Percentiles rank a stretch among this genome's conserved stretches.
phyloP scores from a whole-genome alignment of 768 basidiomycete species.

The Mycena latifolia region DNA sequence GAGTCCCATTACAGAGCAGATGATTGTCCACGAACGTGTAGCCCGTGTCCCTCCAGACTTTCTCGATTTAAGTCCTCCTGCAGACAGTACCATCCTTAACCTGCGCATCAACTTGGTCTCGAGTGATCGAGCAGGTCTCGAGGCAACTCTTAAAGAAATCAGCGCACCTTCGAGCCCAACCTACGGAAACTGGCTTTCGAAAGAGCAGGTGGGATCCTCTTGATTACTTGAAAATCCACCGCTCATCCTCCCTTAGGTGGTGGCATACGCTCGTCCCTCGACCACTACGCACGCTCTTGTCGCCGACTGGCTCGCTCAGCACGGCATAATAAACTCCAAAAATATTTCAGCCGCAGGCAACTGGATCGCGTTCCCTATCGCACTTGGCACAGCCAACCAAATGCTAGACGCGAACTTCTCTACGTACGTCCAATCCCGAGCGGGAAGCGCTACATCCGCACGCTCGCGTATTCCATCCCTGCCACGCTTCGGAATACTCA shows the following conservation, averaged over 20 bases:
- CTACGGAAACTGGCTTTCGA: conserved; percentile 2
- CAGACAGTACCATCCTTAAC: not conserved
- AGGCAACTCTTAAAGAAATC: not conserved
- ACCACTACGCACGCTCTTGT: not conserved
- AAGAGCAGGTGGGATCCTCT: not conserved
- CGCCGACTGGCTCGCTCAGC: not conserved
- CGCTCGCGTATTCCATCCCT: conserved; percentile 2
- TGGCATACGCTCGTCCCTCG: not conserved
- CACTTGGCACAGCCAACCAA: not conserved
- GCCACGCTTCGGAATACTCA: not conserved
- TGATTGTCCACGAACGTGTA: not conserved
- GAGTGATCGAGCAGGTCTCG: not conserved
- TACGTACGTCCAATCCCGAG: not conserved
- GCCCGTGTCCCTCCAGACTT: not conserved
- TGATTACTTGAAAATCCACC: not conserved
- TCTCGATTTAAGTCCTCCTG: not conserved
- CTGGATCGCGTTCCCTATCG: conserved; percentile 4
- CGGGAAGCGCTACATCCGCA: not conserved
- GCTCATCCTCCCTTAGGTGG: not conserved
- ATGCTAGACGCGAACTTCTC: conserved; percentile 3
- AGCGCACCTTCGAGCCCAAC: not conserved
- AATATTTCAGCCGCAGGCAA: not conserved
- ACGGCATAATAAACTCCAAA: not conserved
- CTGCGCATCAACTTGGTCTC: conserved; percentile 9
- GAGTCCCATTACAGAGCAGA: not conserved